Base-by-base conservation (phyloP, 306 rosid species). In the Quercus bicolor region DNA sequence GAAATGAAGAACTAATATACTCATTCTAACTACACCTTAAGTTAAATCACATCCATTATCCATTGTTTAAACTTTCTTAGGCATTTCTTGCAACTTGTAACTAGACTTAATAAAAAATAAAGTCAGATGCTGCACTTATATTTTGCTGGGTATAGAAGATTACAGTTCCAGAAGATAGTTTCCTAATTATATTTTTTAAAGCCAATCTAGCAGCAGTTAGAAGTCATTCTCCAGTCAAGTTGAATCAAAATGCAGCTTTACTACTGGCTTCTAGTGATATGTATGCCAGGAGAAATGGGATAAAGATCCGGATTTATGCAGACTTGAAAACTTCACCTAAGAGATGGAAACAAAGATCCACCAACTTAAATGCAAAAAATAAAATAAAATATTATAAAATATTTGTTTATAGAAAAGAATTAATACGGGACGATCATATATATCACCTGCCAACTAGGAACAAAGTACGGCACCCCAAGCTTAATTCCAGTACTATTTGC, bases 371-470 rank as follows among this genome's bases (percentile, higher is more conserved):
- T 53, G 56, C 11, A 19, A 28, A 68, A 52, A 28, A 76, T 69
- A 28, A 34, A 59, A 77, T 24, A 24, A 24, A 23, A 81, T 52
- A 4, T 37, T 8, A 2, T 40, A 61, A 29, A 11, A 77, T 73
- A 31, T 62, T 54, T 57, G 29, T 40, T 8, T 56, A 33, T 28
- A 24, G 73, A 80, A 71, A 68, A 70, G 12, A 54, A 40, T 29
- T 64, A 7, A 56, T 62, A 77, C 65, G 60, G 60, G 79, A 82
- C 33, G 45, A 70, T 71, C 78, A 72, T 23, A 70, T 72, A 33
- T 73, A 26, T 83, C 80, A 96, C 99, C 98, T 96, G 99, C 99
- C 99, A 96, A 84, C 99, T 96, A 70, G 99, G 99, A 77, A 96
- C 92, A 73, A 96, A 90, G 88, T 75, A 93, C 20, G 99, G 98